Conservation (phyloP, 2,329 filamentous ascomycete species). For the Aspergillus versicolor region DNA sequence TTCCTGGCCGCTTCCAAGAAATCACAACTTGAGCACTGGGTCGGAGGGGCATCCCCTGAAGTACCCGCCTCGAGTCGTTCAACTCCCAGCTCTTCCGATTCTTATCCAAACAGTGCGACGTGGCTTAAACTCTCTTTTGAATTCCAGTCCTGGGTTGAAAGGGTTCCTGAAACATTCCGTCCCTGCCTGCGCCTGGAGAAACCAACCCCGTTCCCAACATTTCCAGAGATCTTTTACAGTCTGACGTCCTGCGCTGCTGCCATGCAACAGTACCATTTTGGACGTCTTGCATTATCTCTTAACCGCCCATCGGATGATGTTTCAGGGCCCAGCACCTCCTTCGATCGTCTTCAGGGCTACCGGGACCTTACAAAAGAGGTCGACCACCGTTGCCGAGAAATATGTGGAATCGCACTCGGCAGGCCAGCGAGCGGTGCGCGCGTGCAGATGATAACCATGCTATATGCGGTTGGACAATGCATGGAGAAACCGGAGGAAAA, state of each 20-base stretch:
- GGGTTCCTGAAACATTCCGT: constrained; percentile 58
- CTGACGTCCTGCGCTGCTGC: constrained; percentile 62
- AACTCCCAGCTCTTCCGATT: constrained; percentile 31
- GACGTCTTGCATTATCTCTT: constrained; percentile 59
- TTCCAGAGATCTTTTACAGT: constrained; percentile 60
- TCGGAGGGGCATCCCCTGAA: constrained; percentile 31
- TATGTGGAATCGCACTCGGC: constrained; percentile 58
- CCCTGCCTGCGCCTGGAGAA: constrained; percentile 52
- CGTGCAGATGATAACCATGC: constrained; percentile 58
- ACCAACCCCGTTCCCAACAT: constrained; percentile 37
- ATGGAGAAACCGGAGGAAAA: constrained; percentile 54
- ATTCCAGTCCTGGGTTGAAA: constrained; percentile 57
- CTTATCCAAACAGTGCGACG: constrained; percentile 46
- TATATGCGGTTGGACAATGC: constrained; percentile 62
- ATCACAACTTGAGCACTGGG: constrained; percentile 40
- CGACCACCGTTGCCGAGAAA: constrained; percentile 57
- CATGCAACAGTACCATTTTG: constrained; percentile 66
- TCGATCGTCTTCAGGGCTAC: constrained; percentile 56
- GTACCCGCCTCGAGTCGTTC: constrained; percentile 42
- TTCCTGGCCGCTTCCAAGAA: constrained; percentile 60
- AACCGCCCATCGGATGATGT: constrained; percentile 60
- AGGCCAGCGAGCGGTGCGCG: constrained; percentile 56
- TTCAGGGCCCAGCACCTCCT: constrained; percentile 52
- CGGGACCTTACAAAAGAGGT: constrained; percentile 57
- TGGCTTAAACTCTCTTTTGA: constrained; percentile 57